Percentiles rank a stretch among this genome's conserved stretches.
Evolutionary conservation across 768 basidiomycete species (phyloP).

Genomic region (Coprinellus aureogranulatus): DNA sequence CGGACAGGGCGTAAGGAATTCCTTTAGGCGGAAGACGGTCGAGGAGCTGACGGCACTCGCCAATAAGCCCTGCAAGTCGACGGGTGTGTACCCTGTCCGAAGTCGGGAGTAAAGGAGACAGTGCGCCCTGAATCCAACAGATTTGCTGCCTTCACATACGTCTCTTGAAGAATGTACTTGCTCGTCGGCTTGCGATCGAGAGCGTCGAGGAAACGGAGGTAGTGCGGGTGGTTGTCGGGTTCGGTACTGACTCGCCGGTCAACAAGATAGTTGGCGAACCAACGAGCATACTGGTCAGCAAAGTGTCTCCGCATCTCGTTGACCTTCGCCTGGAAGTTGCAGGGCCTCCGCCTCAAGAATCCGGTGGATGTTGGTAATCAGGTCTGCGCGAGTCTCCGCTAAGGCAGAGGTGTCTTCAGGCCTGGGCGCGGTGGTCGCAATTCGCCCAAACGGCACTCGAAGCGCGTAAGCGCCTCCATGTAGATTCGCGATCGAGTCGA

Average conservation of each 20-base stretch:
- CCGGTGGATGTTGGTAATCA: slow-evolving; percentile 68
- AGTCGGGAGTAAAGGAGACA: slow-evolving; percentile 83
- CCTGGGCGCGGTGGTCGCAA: slow-evolving; percentile 93
- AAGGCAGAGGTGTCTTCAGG: slow-evolving; percentile 81
- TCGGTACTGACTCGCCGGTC: slow-evolving; percentile 94
- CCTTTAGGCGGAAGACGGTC: no score
- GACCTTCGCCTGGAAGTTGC: slow-evolving; percentile 87
- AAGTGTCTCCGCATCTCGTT: slow-evolving; percentile 84
- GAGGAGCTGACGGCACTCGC: no score
- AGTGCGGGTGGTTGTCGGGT: slow-evolving; percentile 94
- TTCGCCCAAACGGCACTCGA: slow-evolving; percentile 82
- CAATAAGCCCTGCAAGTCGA: no score
- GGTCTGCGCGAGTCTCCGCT: slow-evolving; percentile 79
- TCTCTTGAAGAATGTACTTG: slow-evolving; percentile 89
- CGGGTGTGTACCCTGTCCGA: no score
- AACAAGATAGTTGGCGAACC: slow-evolving; percentile 98
- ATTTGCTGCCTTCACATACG: slow-evolving; percentile 78
- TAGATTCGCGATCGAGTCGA: slow-evolving; percentile 96
- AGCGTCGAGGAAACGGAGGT: slow-evolving; percentile 89
- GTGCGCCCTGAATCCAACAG: slow-evolving; percentile 92
- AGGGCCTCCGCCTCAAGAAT: slow-evolving; percentile 69
- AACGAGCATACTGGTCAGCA: slow-evolving; percentile 78
- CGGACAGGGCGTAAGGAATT: no score
- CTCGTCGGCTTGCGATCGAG: slow-evolving; percentile 65
- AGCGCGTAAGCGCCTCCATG: slow-evolving; percentile 82